Base-by-base conservation (phyloP, 2,329 filamentous ascomycete species). In the Colletotrichum chlorophyti region DNA sequence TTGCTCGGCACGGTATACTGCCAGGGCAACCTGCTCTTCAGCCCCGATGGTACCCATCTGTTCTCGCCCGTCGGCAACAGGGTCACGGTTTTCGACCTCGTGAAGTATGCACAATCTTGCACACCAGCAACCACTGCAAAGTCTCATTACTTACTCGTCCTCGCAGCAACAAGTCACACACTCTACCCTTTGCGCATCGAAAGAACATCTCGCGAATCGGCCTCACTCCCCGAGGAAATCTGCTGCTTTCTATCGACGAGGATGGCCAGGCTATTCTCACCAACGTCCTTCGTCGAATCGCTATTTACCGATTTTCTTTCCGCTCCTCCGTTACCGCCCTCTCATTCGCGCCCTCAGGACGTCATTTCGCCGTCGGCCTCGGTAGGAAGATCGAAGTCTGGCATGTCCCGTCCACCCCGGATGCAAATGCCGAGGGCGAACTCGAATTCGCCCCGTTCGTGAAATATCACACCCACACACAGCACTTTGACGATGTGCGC, bases 1-100 rank as follows among this genome's bases (percentile, higher is more conserved):
- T 85, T 99, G 73, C 86, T 99, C 70, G 96, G 95, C 72, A 99
- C 95, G 66, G 95, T 99, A 72, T 99, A 98, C 82, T 92, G 93
- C 80, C 91, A 93, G 85, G 95, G 96, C 77, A 99, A 98, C 74
- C 85, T 99, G 70, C 84, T 97, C 72, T 99, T 96, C 81, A 96
- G 91, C 68, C 92, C 93, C 61, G 94, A 99, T 84, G 96, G 96
- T 72, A 95, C 91, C 68, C 94, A 92, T 77, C 84, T 99, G 65
- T 91, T 96, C 69, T 99, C 95, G 40, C 96, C 95, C 7, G 95
- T 99, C 50, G 95, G 95, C 72, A 99, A 98, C 77, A 84, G 93
- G 71, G 93, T 99, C 61, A 92, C 94, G 2, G 90, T 98, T 50
- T 99, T 99, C 75, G 94, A 99, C 73, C 83, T 99, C 41, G 90